Conservation (phyloP, 139 green algal species). For the Chlamydomonas applanata region DNA sequence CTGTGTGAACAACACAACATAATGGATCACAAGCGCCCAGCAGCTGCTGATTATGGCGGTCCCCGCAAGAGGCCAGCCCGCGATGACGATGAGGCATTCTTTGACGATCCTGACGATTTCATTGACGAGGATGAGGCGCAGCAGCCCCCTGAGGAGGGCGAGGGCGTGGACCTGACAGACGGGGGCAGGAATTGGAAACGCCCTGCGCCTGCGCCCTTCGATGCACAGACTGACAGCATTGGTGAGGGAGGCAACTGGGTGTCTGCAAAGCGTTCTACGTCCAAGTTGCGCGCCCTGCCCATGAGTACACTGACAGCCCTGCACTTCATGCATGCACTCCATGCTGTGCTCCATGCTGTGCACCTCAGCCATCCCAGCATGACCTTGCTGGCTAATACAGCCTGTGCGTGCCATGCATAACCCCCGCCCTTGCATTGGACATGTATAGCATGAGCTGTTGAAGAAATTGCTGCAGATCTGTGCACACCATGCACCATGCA, state of each 20-base stretch:
- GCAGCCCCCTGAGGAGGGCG: slow-evolving; percentile 29
- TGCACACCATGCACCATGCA: no score
- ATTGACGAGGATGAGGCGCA: slow-evolving; percentile 34
- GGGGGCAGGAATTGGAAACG: slow-evolving; percentile 78
- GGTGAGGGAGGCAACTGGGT: no score
- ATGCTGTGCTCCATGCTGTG: not conserved
- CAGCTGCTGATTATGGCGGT: no score
- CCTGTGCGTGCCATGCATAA: not conserved
- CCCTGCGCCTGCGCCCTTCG: slow-evolving; percentile 44
- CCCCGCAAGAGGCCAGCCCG: no score
- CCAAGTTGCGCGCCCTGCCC: no score
- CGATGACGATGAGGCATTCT: no score
- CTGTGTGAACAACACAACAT: no score
- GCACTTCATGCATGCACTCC: not conserved
- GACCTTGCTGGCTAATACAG: not conserved
- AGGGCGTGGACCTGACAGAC: slow-evolving; percentile 66
- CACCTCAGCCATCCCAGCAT: not conserved
- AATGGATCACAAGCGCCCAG: no score
- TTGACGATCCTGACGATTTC: slow-evolving; percentile 20
- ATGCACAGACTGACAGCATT: slow-evolving; percentile 25
- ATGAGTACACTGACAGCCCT: not conserved
- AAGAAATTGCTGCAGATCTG: no score
- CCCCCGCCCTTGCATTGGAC: no score
- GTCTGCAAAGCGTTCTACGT: no score
- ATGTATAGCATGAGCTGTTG: no score